Base-by-base conservation (phyloP, 148 eudicot species). In the Amaranthus cruentus region DNA sequence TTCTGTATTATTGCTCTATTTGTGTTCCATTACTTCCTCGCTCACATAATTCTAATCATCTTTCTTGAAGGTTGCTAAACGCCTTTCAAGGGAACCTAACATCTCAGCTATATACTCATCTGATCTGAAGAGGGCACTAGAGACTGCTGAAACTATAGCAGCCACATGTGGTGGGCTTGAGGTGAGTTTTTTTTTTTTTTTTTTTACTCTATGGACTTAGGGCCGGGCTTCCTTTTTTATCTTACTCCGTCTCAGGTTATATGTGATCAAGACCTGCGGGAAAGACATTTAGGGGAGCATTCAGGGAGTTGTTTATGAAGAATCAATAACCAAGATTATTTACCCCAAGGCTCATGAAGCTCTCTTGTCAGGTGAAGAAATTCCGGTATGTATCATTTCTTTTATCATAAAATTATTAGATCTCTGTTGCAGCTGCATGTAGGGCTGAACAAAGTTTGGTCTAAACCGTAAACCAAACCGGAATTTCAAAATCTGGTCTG, bases 271-370 rank as follows among this genome's bases (percentile, higher is more conserved):
- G 85, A 75, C 73, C 75, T 93, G 70, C 88, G 96, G 62, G 98
- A 93, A 75, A 85, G 98, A 80, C 87, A 93, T 82, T 73, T 93
- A 60, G 98, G 98, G 46, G 98, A 84, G 72, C 96, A n/a, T 93
- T 72, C 98, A 93, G 85, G 98, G 98, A 78, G 76, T 78, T 66
- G 75, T 76, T 42, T 76, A 62, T 74, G 74, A 83, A 44, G 96
- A 93, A 28, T 28, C 38, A 66, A 68, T 81, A 46, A 74, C 87
- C 10, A 88, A 73, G 84, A 14, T 79, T 50, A n/a, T n/a, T n/a
- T 75, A 76, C 15, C 85, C 89, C 14, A 79, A 85, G 77, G 89
- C 91, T 84, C 82, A 85, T 69, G 76, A 75, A 79, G 92, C 98
- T 55, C 62, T 55, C 47, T 81, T 78, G 73, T 76, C 79, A 56